Evolutionary conservation across 805 yeast species (phyloP), one percentile per base, ranked within the genome.

Genomic region (Vanderwaltozyma yarrowii): DNA sequence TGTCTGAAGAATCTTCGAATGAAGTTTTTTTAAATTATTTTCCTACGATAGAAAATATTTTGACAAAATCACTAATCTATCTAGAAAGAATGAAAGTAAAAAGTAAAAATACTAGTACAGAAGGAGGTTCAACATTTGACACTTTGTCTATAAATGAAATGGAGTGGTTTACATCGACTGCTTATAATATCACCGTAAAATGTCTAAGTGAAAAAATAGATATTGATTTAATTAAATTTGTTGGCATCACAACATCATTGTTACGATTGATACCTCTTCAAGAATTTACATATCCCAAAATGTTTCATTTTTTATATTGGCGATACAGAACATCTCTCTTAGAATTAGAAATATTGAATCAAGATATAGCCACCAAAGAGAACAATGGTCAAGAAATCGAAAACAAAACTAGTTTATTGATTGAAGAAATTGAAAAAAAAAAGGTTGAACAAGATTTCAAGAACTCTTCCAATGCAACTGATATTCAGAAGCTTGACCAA

Each of bases 131-230:
- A 32, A 32, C 14, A 32, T 31, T 16, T 10, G 6, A 23, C 11
- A 36, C 37, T 5, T 44, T 60, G n/a, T 47, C 61, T 0, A 41
- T 45, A 5, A 54, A 55, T 32, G 71, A 67, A 32, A 43, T 62
- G 16, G 67, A 61, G 43, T 67, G 71, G 71, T 63, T 66, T 45
- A 52, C 62, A 0, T 53, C 68, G 2, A 53, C 54, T 5, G 46
- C 64, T 1, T 65, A 59, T 37, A 65, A 64, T 34, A 30, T 59
- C 13, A 45, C 58, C 1, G 47, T 56, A 8, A 50, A 49, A 24
- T 60, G 62, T 35, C 33, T 49, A 8, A 16, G 38, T 2, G 35
- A 37, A n/a, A 43, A 41, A 1, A 43, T 43, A 2, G 45, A 33
- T 12, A 24, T 37, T 7, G 35, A 45, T 17, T 45, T 54, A 9